A percentile compares a stretch with the other conserved stretches of the same genome.
These are phyloP conservation scores for Pyrrhoderma noxium DNA, from an alignment of 1,284 basidiomycete genomes.

Conservation along the genomic window DNA sequence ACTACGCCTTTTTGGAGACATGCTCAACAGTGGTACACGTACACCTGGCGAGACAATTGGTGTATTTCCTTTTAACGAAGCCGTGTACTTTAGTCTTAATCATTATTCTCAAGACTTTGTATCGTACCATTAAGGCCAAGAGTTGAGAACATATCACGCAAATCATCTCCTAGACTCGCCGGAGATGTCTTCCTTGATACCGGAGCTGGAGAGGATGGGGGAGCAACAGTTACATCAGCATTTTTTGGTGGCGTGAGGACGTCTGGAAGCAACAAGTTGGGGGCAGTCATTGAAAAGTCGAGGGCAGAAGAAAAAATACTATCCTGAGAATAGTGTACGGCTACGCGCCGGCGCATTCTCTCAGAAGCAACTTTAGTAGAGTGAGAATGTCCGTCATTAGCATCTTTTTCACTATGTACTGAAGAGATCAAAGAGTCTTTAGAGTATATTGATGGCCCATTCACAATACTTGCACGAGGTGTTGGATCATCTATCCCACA, in stretches of 20 bases:
- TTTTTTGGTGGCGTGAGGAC: neutral
- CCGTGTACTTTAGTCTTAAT: neutral
- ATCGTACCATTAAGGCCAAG: conserved; percentile 28
- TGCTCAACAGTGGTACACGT: neutral
- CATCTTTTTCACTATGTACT: neutral
- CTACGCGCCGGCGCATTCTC: conserved; percentile 1
- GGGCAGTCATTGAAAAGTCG: conserved; percentile 27
- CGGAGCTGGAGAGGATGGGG: conserved; percentile 6
- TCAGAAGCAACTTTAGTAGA: neutral
- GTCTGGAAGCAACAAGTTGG: conserved; percentile 16
- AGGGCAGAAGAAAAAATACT: conserved; percentile 32
- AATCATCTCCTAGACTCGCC: conserved; percentile 23
- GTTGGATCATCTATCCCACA: conserved; percentile 11
- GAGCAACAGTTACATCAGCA: conserved; percentile 8
- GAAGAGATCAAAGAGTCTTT: conserved; percentile 13
- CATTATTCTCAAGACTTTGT: neutral
- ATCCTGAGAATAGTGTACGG: conserved; percentile 26
- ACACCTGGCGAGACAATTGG: neutral
- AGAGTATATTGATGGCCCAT: neutral
- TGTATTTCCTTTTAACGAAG: neutral
- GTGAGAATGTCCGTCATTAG: neutral
- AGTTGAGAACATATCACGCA: conserved; percentile 27
- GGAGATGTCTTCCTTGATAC: neutral
- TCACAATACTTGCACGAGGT: conserved; percentile 1
- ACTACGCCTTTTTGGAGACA: neutral